phyloP scores from a whole-genome alignment of 2,329 filamentous ascomycete genomes.

The Hypoxylon sp. region DNA sequence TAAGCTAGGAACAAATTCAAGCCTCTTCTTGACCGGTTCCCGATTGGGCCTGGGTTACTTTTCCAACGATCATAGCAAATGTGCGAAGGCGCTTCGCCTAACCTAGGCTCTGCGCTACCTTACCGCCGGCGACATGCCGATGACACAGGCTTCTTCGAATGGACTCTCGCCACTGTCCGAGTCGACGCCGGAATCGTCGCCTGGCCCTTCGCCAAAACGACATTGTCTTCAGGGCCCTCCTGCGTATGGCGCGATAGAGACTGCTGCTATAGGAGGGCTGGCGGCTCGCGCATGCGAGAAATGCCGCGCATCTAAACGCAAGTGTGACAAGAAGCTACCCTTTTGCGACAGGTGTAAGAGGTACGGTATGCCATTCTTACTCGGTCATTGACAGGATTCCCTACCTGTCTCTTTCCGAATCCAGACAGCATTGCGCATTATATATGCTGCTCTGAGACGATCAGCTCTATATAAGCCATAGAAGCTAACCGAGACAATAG shows the following conservation, averaged over 20 bases:
- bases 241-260: constrained; percentile 25
- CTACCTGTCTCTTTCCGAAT: neutral
- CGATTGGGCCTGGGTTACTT: constrained; percentile 11
- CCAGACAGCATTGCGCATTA: neutral
- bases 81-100: constrained; percentile 19
- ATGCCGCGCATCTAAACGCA: constrained; percentile 52
- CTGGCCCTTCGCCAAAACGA: constrained; percentile 45
- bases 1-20: constrained; percentile 19
- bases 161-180: constrained; percentile 47
- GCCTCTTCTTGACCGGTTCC: constrained; percentile 3
- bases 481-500: constrained; percentile 43
- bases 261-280: constrained; percentile 30
- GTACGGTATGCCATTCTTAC: constrained; percentile 37
- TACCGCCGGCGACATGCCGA: constrained; percentile 14
- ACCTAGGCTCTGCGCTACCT: neutral
- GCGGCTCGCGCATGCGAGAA: constrained; percentile 54
- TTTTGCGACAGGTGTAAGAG: constrained; percentile 52
- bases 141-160: constrained; percentile 27
- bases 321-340: constrained; percentile 54
- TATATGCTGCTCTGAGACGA: neutral
- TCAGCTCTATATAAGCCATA: neutral
- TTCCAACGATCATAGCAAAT: constrained; percentile 19
- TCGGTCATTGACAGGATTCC: neutral
- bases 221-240: constrained; percentile 37
- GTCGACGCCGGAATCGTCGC: constrained; percentile 46